Conservation (phyloP, 106 monocot genomes). For the Allium fistulosum region DNA sequence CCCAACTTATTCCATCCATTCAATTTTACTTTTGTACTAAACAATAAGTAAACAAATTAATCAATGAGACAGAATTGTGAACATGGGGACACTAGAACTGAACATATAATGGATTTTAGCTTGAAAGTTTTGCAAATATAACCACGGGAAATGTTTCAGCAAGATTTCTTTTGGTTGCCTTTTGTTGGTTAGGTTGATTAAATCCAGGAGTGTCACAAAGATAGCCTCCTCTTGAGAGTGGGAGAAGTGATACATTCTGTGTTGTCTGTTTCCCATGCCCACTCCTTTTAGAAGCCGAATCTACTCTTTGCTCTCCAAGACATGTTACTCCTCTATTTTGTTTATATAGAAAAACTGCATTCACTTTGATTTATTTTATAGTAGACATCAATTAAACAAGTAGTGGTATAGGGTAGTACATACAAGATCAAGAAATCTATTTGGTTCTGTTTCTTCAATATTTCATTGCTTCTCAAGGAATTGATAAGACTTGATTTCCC, state of each 20-base stretch:
- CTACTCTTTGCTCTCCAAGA: constrained; percentile 80
- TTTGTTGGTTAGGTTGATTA: constrained; percentile 73
- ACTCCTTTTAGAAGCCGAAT: constrained; percentile 72
- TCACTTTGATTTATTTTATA: neutral
- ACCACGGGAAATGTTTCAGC: constrained; percentile 92
- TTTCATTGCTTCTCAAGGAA: constrained; percentile 45
- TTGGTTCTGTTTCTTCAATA: constrained; percentile 27
- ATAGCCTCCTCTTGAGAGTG: constrained; percentile 65
- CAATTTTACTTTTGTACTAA: too few species aligned
- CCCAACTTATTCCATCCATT: too few species aligned
- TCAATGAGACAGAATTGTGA: too few species aligned
- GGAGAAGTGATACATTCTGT: constrained; percentile 82
- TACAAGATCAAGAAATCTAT: constrained; percentile 43
- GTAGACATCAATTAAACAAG: neutral
- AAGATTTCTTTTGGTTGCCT: constrained; percentile 72
- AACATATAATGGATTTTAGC: too few species aligned
- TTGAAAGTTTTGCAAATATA: neutral
- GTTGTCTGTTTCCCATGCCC: constrained; percentile 94
- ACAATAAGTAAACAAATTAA: too few species aligned
- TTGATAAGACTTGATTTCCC: constrained; percentile 98
- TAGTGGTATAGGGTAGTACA: too few species aligned
- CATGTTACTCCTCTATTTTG: constrained; percentile 55
- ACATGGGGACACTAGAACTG: too few species aligned
- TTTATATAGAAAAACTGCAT: neutral
- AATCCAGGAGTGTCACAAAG: constrained; percentile 97